phyloP scores from a whole-genome alignment of 1,284 basidiomycete genomes.

The Gymnopus androsaceus region DNA sequence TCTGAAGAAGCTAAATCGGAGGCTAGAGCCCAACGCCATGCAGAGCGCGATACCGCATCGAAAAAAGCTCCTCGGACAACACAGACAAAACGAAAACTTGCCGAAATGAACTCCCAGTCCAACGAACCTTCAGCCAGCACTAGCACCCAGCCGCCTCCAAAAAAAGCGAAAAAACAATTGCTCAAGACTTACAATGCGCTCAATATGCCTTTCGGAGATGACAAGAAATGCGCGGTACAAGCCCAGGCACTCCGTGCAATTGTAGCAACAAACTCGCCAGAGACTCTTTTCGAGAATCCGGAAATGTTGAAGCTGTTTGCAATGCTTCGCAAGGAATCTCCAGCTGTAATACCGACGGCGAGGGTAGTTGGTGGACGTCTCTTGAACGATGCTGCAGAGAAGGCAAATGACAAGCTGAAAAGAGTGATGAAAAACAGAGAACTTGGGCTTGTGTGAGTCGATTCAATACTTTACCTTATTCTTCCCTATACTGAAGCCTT shows the following conservation, averaged over 20 bases:
- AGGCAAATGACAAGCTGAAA: no score
- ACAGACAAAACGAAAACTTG: not conserved
- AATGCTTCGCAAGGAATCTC: conserved; percentile 17
- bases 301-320: conserved; percentile 18
- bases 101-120: no score
- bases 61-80: not conserved
- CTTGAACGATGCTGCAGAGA: conserved; percentile 1
- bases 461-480: no score
- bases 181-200: conserved; percentile 3
- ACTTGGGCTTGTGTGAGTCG: no score
- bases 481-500: no score
- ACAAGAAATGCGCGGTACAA: conserved; percentile 10
- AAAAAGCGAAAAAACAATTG: not conserved
- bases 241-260: conserved; percentile 14
- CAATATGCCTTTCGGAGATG: conserved; percentile 1
- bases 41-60: not conserved
- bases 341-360: conserved; percentile 9
- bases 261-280: conserved; percentile 7
- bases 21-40: not conserved
- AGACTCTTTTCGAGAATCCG: conserved; percentile 10
- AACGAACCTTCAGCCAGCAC: no score
- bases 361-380: conserved; percentile 13
- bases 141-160: not conserved
- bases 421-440: no score
- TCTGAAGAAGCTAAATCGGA: conserved; percentile 2